Evolutionary conservation across 495 filamentous ascomycete species (phyloP).

Genomic region (Aspergillus diversus): DNA sequence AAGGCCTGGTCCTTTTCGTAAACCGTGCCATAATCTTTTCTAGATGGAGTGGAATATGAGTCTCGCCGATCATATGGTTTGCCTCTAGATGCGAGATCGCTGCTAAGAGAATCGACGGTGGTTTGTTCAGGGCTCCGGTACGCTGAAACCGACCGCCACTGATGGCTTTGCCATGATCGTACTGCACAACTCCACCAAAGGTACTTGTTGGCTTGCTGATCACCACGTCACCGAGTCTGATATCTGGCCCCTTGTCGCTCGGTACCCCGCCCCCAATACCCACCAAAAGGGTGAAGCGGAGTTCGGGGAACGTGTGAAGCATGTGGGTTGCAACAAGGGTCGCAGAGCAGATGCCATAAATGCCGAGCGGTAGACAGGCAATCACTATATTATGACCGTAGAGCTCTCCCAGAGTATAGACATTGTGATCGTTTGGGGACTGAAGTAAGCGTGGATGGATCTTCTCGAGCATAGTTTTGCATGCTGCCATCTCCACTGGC

Average conservation of each 20-base stretch:
- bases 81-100: background rate
- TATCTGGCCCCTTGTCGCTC: background rate
- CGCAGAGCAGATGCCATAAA: background rate
- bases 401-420: conserved; percentile 1
- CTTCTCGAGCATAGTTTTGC: conserved; percentile 1
- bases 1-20: background rate
- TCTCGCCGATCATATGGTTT: background rate
- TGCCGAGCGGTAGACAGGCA: background rate
- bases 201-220: conserved; percentile 9
- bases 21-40: background rate
- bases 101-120: background rate
- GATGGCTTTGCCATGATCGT: background rate
- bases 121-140: background rate
- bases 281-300: conserved; percentile 3
- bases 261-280: conserved; percentile 11
- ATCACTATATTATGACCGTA: conserved; percentile 11
- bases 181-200: conserved; percentile 9
- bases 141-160: background rate
- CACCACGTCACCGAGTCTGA: conserved; percentile 11
- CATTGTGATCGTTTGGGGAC: background rate
- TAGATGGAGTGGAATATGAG: background rate
- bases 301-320: background rate
- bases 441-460: background rate
- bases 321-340: background rate
- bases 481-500: background rate